phyloP scores from a whole-genome alignment of 148 eudicot species.

The Rhododendron ovatum region DNA sequence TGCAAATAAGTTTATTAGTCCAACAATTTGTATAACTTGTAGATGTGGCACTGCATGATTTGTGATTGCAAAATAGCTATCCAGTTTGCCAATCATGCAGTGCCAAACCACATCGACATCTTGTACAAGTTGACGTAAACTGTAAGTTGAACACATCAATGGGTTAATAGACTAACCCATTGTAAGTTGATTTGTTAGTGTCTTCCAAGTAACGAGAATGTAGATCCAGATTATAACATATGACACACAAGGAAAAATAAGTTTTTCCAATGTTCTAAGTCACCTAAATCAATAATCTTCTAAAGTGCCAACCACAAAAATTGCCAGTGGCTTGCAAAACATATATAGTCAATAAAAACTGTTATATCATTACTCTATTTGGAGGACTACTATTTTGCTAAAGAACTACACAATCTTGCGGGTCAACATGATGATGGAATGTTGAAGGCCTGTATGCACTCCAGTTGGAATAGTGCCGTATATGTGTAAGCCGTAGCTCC shows the following conservation, averaged over 20 bases:
- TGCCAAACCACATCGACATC: background rate
- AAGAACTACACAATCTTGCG: background rate
- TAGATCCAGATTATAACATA: background rate
- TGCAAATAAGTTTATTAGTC: background rate
- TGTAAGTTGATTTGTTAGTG: background rate
- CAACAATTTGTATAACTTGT: background rate
- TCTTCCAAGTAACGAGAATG: background rate
- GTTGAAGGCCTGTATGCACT: background rate
- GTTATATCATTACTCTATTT: background rate
- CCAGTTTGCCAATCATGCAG: background rate
- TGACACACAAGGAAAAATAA: background rate
- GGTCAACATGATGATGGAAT: background rate
- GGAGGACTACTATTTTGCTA: background rate
- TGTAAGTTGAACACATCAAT: background rate
- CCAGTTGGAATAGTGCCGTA: background rate
- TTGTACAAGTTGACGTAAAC: background rate
- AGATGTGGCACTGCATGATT: background rate
- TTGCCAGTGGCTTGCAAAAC: background rate
- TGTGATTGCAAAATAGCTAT: background rate
- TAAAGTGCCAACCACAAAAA: background rate
- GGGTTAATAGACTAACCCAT: background rate
- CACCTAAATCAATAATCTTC: background rate
- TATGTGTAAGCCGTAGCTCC: background rate
- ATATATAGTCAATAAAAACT: background rate
- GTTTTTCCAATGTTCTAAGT: background rate